These are phyloP conservation scores for Wolfiporia cocos DNA, from an alignment of 1,284 basidiomycete genomes.

Conservation along the genomic window DNA sequence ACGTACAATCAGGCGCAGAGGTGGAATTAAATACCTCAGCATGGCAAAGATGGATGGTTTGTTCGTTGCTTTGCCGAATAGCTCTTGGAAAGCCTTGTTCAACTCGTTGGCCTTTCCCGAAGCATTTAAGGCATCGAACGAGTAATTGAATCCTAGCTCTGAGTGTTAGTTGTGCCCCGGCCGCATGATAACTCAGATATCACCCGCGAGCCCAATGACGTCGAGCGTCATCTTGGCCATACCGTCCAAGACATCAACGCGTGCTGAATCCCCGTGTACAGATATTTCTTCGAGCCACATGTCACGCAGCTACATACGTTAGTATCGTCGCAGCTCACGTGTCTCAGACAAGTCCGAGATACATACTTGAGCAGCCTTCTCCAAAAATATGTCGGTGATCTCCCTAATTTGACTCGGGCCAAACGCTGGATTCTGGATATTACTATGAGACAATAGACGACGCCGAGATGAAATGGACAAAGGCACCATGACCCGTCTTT, in stretches of 20 bases:
- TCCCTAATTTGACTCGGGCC: constrained; percentile 48
- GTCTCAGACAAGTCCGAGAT: not conserved
- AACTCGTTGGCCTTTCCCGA: constrained; percentile 32
- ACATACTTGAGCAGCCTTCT: constrained; percentile 42
- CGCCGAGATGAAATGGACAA: not conserved
- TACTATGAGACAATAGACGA: not conserved
- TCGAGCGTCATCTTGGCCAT: constrained; percentile 42
- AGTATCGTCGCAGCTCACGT: not conserved
- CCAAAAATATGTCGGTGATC: constrained; percentile 47
- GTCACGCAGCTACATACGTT: constrained; percentile 26
- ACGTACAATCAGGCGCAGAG: constrained; percentile 13
- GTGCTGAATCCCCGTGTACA: constrained; percentile 6
- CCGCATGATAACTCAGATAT: not conserved
- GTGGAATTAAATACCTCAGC: constrained; percentile 3
- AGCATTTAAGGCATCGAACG: constrained; percentile 34
- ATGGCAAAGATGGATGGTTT: constrained; percentile 1
- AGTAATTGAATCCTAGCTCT: constrained; percentile 49
- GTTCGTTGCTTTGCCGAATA: constrained; percentile 6
- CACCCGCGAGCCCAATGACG: constrained; percentile 44
- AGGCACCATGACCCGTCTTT: constrained; percentile 30
- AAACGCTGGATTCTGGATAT: constrained; percentile 51
- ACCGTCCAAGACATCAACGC: constrained; percentile 35
- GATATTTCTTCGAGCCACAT: constrained; percentile 15
- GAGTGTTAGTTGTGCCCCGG: too few species aligned
- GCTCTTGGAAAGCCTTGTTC: constrained; percentile 29